Evolutionary conservation across 2,329 filamentous ascomycete species (phyloP).

Genomic region (Capronia epimyces): DNA sequence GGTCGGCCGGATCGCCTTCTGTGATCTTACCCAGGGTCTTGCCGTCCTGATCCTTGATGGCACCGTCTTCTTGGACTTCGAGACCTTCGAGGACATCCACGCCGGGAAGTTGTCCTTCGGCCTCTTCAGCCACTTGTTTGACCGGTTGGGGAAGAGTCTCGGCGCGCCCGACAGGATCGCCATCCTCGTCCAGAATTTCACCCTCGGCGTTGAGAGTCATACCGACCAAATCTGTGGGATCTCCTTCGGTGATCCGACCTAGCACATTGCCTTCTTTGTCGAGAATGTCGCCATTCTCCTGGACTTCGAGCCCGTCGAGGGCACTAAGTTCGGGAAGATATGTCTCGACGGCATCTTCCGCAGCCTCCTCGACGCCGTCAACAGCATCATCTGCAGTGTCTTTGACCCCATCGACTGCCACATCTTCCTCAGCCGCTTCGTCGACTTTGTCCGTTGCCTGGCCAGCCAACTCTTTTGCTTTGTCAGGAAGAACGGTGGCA

Average conservation of each 20-base stretch:
- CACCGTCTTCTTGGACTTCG: slow-evolving; percentile 49
- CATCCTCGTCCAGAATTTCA: slow-evolving; percentile 39
- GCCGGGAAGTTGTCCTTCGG: slow-evolving; percentile 42
- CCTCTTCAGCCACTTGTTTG: slow-evolving; percentile 45
- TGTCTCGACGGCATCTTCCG: slow-evolving; percentile 36
- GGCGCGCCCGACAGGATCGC: slow-evolving; percentile 36
- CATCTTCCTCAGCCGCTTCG: slow-evolving; percentile 32
- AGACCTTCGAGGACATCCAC: slow-evolving; percentile 36
- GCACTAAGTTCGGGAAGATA: slow-evolving; percentile 34
- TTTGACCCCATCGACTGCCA: slow-evolving; percentile 29
- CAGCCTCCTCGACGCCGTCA: slow-evolving; percentile 33
- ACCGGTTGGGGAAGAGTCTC: slow-evolving; percentile 38
- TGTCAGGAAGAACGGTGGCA: slow-evolving; percentile 31
- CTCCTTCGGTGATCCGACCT: slow-evolving; percentile 39
- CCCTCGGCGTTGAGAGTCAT: slow-evolving; percentile 39
- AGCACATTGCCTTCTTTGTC: slow-evolving; percentile 40
- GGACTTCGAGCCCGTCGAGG: slow-evolving; percentile 40
- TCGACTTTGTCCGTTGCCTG: slow-evolving; percentile 27
- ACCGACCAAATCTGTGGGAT: slow-evolving; percentile 38
- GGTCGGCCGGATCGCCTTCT: slow-evolving; percentile 40
- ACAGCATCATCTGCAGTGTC: slow-evolving; percentile 30
- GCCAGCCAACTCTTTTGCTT: slow-evolving; percentile 24
- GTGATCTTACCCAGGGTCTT: slow-evolving; percentile 38
- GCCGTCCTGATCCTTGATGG: slow-evolving; percentile 44
- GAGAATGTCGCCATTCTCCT: slow-evolving; percentile 51